These are phyloP conservation scores for Psilocybe tampanensis DNA, from an alignment of 768 basidiomycete genomes.

Conservation along the genomic window DNA sequence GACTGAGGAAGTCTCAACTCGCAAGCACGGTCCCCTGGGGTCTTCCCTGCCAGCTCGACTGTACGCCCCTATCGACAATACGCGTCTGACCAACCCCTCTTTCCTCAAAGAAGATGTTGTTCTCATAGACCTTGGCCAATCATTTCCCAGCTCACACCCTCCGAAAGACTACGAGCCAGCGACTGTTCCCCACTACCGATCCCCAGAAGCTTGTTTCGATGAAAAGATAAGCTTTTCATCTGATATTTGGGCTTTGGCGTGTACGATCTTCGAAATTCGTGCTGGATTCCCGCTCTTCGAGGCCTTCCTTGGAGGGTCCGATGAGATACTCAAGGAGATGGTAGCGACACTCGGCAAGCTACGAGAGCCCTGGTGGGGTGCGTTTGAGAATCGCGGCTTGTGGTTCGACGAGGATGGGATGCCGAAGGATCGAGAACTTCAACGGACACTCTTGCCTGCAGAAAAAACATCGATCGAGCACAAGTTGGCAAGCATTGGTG, in stretches of 20 bases:
- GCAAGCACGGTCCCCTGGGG: slow-evolving; percentile 22
- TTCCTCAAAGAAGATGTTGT: slow-evolving; percentile 34
- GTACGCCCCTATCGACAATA: slow-evolving; percentile 28
- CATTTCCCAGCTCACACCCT: slow-evolving; percentile 24
- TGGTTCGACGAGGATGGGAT: slow-evolving; percentile 42
- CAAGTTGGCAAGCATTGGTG: slow-evolving; percentile 31
- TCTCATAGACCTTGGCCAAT: slow-evolving; percentile 42
- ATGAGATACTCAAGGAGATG: slow-evolving; percentile 32
- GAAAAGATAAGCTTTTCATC: slow-evolving; percentile 23
- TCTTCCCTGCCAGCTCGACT: slow-evolving; percentile 31
- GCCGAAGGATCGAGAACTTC: slow-evolving; percentile 28
- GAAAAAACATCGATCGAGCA: slow-evolving; percentile 28
- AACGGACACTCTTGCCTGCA: slow-evolving; percentile 25
- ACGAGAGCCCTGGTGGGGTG: slow-evolving; percentile 44
- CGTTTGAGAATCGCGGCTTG: slow-evolving; percentile 26
- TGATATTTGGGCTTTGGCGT: slow-evolving; percentile 45
- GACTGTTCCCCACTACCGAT: slow-evolving; percentile 32
- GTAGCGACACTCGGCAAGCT: slow-evolving; percentile 40
- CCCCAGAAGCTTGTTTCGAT: slow-evolving; percentile 41
- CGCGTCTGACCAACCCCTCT: slow-evolving; percentile 17
- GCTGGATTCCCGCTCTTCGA: slow-evolving; percentile 44
- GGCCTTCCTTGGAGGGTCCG: slow-evolving; percentile 31
- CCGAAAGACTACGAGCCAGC: slow-evolving; percentile 30
- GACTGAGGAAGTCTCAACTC: slow-evolving; percentile 29
- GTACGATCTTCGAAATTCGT: slow-evolving; percentile 44